phyloP scores from a whole-genome alignment of 2,329 filamentous ascomycete genomes.

The Pestalotiopsis sp. region DNA sequence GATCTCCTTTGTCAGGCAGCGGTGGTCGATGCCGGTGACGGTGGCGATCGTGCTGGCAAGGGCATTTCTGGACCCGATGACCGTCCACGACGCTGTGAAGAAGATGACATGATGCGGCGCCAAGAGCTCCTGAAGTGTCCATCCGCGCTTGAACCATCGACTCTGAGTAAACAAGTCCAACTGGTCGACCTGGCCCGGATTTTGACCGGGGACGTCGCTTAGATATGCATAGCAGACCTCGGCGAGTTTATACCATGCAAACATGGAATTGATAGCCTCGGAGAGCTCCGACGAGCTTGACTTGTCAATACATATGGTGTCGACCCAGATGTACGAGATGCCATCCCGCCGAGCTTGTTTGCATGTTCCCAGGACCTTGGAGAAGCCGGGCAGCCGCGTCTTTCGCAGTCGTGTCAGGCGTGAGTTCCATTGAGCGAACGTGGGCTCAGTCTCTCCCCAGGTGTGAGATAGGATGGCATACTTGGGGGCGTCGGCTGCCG shows the following conservation, averaged over 20 bases:
- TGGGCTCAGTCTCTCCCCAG: neutral
- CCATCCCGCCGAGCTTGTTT: neutral
- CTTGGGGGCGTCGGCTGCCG: neutral
- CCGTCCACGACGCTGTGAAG: conserved; percentile 19
- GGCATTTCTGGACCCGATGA: conserved; percentile 12
- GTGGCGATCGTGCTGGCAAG: conserved; percentile 14
- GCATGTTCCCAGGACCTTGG: neutral
- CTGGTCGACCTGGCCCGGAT: neutral
- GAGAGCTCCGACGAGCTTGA: conserved; percentile 8
- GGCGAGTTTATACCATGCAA: conserved; percentile 6
- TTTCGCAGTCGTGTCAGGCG: neutral
- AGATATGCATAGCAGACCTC: conserved; percentile 10
- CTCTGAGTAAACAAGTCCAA: neutral
- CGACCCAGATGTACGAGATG: conserved; percentile 7
- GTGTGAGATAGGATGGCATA: neutral
- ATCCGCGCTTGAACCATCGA: conserved; percentile 5
- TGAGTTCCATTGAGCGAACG: neutral
- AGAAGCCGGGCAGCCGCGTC: neutral
- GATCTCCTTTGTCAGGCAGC: conserved; percentile 16
- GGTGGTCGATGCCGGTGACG: conserved; percentile 8
- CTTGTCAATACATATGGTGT: conserved; percentile 13
- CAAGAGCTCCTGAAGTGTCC: neutral
- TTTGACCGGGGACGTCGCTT: neutral
- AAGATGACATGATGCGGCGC: conserved; percentile 29
- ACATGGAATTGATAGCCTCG: neutral